phyloP scores from a whole-genome alignment of 352 stramenopile species.

The Globisporangium nagaii region DNA sequence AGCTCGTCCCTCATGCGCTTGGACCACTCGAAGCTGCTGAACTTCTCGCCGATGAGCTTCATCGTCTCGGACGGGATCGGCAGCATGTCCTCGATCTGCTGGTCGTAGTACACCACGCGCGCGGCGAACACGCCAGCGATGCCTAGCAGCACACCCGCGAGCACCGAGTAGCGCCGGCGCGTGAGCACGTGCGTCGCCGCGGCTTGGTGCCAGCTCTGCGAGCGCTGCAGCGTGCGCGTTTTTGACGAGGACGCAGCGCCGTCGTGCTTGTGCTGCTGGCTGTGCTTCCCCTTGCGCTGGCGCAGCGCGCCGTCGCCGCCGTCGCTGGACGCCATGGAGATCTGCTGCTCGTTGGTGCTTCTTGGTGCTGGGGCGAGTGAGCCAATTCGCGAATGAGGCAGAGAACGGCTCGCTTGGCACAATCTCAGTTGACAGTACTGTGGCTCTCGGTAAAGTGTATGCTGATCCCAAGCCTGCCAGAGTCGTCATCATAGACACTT shows the following conservation, averaged over 20 bases:
- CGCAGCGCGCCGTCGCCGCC: slow-evolving; percentile 10
- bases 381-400: slow-evolving; percentile 1
- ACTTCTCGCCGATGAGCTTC: slow-evolving; percentile 46
- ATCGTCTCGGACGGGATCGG: slow-evolving; percentile 35
- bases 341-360: neutral
- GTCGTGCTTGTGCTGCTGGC: neutral
- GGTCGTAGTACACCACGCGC: slow-evolving; percentile 45
- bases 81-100: slow-evolving; percentile 35
- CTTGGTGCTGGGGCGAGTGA: neutral
- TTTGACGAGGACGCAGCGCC: neutral
- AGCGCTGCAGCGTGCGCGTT: slow-evolving; percentile 18
- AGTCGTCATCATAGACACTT: too few relatives aligned
- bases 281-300: slow-evolving; percentile 18
- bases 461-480: too few relatives aligned
- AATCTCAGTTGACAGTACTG: too few relatives aligned
- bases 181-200: slow-evolving; percentile 51
- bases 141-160: slow-evolving; percentile 50
- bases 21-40: slow-evolving; percentile 62
- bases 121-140: slow-evolving; percentile 42
- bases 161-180: slow-evolving; percentile 69
- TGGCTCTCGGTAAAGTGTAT: too few relatives aligned
- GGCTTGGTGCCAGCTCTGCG: slow-evolving; percentile 48
- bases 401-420: too few relatives aligned
- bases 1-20: slow-evolving; percentile 65
- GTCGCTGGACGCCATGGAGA: slow-evolving; percentile 1